Evolutionary conservation across 345 rosid genomes (phyloP), one percentile per base, ranked within the genome.

Genomic region (Linum usitatissimum): DNA sequence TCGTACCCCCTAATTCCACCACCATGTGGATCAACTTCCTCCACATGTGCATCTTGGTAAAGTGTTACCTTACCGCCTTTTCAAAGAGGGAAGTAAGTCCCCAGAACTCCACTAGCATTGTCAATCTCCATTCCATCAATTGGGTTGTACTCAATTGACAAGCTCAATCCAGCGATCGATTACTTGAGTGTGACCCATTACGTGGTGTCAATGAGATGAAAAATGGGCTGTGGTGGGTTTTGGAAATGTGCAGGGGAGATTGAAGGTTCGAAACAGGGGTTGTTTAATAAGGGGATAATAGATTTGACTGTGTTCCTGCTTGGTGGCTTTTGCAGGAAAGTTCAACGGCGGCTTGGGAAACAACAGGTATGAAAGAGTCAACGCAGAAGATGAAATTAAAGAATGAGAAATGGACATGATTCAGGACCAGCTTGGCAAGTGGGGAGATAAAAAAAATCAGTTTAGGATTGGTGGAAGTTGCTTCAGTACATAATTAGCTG

Each of bases 1-100:
- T 61, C 70, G 69, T 79, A 88, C 53, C 66, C 81, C 28, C 28
- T 2, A 23, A 23, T 23, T 66, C 74, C 49, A 61, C 75, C 76
- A 57, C 73, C 74, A 77, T 68, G 21, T 3, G 94, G 90, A 71
- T 86, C 81, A 13, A 67, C 70, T 38, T 77, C 80, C 34, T 82
- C 86, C 73, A 70, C 86, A 70, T 91, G 96, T 68, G 96, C 98
- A 71, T 91, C 96, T 73, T 91, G 98, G 76, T 91, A 91, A 34
- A 91, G 85, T 38, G 88, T 86, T 64, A 88, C 92, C 60, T 69
- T 85, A 36, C 98, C 86, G 19, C 88, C 88, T 77, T 70, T 86
- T 66, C 96, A 83, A 20, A 91, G 74, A 55, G 95, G 96, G 70
- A 91, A 91, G 68, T 91, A 91, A 2, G 98, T 86, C 1, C 88